Evolutionary conservation across 805 yeast species (phyloP), one percentile per base, ranked within the genome.

Genomic region (Candida sakaeoensis): DNA sequence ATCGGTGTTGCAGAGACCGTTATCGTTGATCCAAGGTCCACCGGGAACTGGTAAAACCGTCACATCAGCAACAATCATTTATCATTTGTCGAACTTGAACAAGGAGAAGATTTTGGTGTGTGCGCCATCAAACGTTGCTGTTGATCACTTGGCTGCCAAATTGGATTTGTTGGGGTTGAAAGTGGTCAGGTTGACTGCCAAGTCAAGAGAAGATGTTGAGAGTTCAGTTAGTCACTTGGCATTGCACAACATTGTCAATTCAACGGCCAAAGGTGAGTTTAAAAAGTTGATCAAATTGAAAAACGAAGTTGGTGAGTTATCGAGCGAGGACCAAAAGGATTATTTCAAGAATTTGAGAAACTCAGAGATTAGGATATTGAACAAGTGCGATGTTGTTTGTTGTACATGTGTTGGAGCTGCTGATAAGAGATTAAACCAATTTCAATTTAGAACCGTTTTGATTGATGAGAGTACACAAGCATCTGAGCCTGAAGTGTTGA

Each of bases 41-140:
- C 65, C 65, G 19, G 74, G 74, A 14, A 90, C 97, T 0, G 97
- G 97, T 57, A 90, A 90, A 56, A 90, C 97, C 1, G 95, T 87
- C 12, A 89, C 96, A 0, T 87, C 96, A 0, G 91, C 96, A 2
- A 82, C 95, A 0, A 85, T 90, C 42, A 77, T 89, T 22, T 82
- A 85, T 50, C 95, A 87, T 52, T 64, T 88, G 39, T 70, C 80
- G 2, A 76, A 78, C 43, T 54, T 80, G 44, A 77, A 76, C 50
- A 75, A 76, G 40, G 80, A 77, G 35, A 76, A 77, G 45, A 79
- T 89, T 7, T 69, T 90, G 29, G 96, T 89, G 2, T 87, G 96
- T 69, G 96, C 97, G 3, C 96, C 97, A 16, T 89, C 96, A 15
- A 90, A 90, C 60, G 91, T 90, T 36, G 97, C 96, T 0, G 96